phyloP scores from a whole-genome alignment of 768 basidiomycete species.

The Trametes gibbosa region DNA sequence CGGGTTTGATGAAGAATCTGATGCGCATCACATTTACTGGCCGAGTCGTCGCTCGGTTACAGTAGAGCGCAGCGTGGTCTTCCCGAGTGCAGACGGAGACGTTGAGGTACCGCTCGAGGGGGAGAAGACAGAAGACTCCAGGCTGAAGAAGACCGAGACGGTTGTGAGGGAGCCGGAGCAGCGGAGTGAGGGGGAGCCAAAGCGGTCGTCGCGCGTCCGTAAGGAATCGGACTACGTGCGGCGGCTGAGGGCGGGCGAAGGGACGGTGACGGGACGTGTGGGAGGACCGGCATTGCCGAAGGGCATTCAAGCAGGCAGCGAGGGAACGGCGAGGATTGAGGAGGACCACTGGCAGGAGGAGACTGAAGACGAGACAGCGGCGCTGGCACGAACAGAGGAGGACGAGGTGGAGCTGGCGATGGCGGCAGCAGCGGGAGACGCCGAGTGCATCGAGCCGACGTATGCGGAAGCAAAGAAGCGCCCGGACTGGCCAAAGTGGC shows the following conservation, averaged over 20 bases:
- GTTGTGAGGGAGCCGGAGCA: slow-evolving; percentile 37
- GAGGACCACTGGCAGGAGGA: slow-evolving; percentile 5
- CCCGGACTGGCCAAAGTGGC: slow-evolving; percentile 15
- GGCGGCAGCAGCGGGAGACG: not conserved
- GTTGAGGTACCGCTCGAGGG: too few relatives aligned
- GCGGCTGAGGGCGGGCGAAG: slow-evolving; percentile 4
- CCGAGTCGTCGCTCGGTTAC: too few relatives aligned
- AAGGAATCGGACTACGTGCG: too few relatives aligned
- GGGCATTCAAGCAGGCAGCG: slow-evolving; percentile 8
- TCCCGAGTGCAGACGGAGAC: too few relatives aligned
- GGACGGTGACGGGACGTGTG: not conserved
- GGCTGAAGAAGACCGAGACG: slow-evolving; percentile 31
- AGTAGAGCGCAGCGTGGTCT: too few relatives aligned
- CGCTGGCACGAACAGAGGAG: not conserved
- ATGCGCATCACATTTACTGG: too few relatives aligned
- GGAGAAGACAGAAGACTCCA: too few relatives aligned
- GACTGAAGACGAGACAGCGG: not conserved
- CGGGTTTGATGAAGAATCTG: too few relatives aligned
- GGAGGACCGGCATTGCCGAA: not conserved
- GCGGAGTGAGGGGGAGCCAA: slow-evolving; percentile 13
- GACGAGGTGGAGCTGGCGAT: not conserved
- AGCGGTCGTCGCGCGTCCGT: not conserved
- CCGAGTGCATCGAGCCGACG: slow-evolving; percentile 3
- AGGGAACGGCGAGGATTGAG: not conserved
- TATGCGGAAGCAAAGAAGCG: slow-evolving; percentile 12